A percentile compares a stretch with the other conserved stretches of the same genome.
phyloP scores from a whole-genome alignment of 768 basidiomycete genomes.

The Nevesoporus exiguus region DNA sequence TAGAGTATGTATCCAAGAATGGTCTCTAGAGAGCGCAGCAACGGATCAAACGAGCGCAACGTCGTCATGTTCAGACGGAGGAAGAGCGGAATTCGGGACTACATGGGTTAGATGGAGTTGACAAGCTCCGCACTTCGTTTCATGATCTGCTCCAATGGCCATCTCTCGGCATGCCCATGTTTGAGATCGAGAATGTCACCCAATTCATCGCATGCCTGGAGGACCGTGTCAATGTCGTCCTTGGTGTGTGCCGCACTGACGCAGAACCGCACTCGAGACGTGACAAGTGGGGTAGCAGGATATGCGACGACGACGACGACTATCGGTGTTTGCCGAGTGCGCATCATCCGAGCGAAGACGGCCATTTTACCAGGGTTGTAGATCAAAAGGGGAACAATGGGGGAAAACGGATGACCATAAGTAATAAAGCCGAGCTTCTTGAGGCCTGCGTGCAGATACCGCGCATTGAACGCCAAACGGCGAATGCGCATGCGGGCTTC shows the following conservation, averaged over 20 bases:
- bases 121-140: constrained; percentile 74
- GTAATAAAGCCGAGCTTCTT: constrained; percentile 95
- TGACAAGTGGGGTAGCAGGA: constrained; percentile 86
- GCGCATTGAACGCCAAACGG: constrained; percentile 91
- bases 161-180: constrained; percentile 67
- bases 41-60: not conserved
- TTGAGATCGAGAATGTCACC: constrained; percentile 90
- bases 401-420: constrained; percentile 87
- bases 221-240: constrained; percentile 85
- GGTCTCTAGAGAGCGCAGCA: constrained; percentile 2
- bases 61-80: not conserved
- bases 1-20: constrained; percentile 27
- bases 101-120: constrained; percentile 25
- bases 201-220: constrained; percentile 88
- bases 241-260: constrained; percentile 95
- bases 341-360: constrained; percentile 88
- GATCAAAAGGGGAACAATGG: constrained; percentile 88
- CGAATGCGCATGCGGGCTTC: constrained; percentile 83
- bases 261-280: constrained; percentile 89
- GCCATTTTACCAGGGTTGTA: constrained; percentile 95
- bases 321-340: constrained; percentile 68
- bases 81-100: not conserved
- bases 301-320: constrained; percentile 89
- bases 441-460: constrained; percentile 85
- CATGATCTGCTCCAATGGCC: constrained; percentile 74